Evolutionary conservation across 805 yeast species (phyloP).

Genomic region (Lachancea sp.): DNA sequence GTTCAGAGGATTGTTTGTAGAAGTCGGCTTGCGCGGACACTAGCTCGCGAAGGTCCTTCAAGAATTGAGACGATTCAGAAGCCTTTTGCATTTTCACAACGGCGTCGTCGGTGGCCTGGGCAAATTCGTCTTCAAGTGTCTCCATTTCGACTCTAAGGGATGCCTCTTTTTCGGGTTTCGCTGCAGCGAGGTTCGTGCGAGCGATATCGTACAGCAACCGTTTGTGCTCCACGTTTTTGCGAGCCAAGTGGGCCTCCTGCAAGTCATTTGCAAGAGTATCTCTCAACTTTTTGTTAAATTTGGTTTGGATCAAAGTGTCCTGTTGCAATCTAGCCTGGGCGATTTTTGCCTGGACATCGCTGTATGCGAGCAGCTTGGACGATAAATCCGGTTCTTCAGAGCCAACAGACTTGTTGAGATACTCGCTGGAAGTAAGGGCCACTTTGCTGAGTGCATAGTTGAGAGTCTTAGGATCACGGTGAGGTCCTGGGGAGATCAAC

Average conservation of each 20-base stretch:
- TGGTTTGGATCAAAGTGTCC: slow-evolving; percentile 62
- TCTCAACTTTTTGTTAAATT: slow-evolving; percentile 61
- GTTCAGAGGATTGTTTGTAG: slow-evolving; percentile 67
- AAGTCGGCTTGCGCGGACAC: slow-evolving; percentile 74
- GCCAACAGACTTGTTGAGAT: slow-evolving; percentile 26
- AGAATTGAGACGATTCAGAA: slow-evolving; percentile 61
- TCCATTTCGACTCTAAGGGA: slow-evolving; percentile 72
- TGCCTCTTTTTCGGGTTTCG: slow-evolving; percentile 61
- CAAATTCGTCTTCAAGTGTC: slow-evolving; percentile 82
- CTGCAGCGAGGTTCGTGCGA: slow-evolving; percentile 46
- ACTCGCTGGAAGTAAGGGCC: slow-evolving; percentile 42
- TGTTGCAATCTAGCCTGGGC: slow-evolving; percentile 81
- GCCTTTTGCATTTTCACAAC: slow-evolving; percentile 77
- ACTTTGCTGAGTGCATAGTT: slow-evolving; percentile 79
- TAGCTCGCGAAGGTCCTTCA: slow-evolving; percentile 60
- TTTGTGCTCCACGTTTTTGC: slow-evolving; percentile 69
- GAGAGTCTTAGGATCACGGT: slow-evolving; percentile 62
- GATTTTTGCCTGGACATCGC: slow-evolving; percentile 62
- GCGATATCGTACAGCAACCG: slow-evolving; percentile 77
- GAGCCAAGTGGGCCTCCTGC: slow-evolving; percentile 57
- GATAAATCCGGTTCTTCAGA: slow-evolving; percentile 47
- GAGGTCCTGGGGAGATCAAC: slow-evolving; percentile 42
- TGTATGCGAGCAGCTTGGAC: slow-evolving; percentile 57
- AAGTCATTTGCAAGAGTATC: slow-evolving; percentile 57
- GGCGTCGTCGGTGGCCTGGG: slow-evolving; percentile 84